Evolutionary conservation across 2,329 filamentous ascomycete genomes (phyloP), one percentile per base, ranked within the genome.

Genomic region (Knoxdaviesia capensis): DNA sequence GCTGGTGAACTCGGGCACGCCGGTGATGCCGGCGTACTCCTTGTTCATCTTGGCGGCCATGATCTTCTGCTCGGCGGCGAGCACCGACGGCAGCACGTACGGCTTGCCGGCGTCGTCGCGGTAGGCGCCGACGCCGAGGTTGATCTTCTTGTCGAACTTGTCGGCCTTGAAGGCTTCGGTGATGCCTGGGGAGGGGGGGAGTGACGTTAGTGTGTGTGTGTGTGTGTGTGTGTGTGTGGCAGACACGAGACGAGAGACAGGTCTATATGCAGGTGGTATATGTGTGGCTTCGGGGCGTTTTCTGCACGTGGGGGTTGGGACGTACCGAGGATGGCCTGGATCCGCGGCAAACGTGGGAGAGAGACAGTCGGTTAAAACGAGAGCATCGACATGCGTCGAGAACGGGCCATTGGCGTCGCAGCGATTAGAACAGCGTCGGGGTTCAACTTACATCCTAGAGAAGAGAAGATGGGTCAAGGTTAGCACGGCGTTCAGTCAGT

Each of bases 131-230:
- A 96, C 90, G 66, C 87, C 90, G 47, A 98, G 69, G 69, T 96
- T 96, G 71, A 98, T 96, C 77, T 96, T 98, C 69, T 94, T 77
- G 48, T 76, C 68, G 63, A 92, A 88, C 55, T 69, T 73, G 61
- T 98, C 90, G 63, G 87, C 87, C 74, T 96, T 98, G 81, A 90
- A 98, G 47, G 90, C 90, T 68, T 98, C 90, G 48, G 90, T 96
- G 65, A 98, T 86, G 60, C 83, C 80, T 79, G 20, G 20, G 20
- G 20, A 20, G 20, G 20, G 20, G 20, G 20, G 20, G 28, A 41
- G 42, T 40, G 30, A 6, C 31, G 41, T 38, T 43, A 36, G 31
- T 7, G 28, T 3, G 29, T 45, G 48, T 55, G 53, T 36, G 34
- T 43, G 40, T 45, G 46, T 37, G 41, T 38, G 53, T 36, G 34